Conservation (phyloP, 805 yeast species). For the Candida quercuum region DNA sequence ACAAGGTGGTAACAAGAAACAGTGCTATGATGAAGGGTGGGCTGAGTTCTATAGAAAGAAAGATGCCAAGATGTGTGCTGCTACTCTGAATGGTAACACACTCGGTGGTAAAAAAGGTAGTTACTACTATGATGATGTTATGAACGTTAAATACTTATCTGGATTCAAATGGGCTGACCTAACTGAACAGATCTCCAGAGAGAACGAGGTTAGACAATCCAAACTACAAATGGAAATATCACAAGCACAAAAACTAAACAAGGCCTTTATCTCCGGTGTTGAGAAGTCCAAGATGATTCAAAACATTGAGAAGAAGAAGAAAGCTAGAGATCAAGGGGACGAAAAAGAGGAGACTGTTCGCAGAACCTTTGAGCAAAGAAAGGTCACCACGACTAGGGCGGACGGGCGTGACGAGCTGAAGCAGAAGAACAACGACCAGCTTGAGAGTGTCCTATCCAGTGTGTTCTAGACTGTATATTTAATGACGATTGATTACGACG, state of each 20-base stretch:
- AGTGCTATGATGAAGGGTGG: constrained; percentile 93
- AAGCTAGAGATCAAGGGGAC: constrained; percentile 19
- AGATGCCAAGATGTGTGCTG: constrained; percentile 85
- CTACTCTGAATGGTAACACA: constrained; percentile 79
- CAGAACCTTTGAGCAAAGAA: constrained; percentile 67
- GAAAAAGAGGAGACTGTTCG: constrained; percentile 35
- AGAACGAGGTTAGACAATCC: constrained; percentile 82
- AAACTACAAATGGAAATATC: constrained; percentile 84
- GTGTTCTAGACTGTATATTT: constrained; percentile 11
- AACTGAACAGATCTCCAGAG: constrained; percentile 88
- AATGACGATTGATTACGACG: no score
- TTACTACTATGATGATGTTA: constrained; percentile 89
- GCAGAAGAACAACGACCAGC: constrained; percentile 33
- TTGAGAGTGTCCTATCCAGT: constrained; percentile 29
- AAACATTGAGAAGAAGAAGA: constrained; percentile 42
- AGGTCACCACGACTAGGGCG: constrained; percentile 61
- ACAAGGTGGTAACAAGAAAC: constrained; percentile 89
- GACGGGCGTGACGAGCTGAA: constrained; percentile 48
- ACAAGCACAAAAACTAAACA: constrained; percentile 83
- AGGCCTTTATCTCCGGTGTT: constrained; percentile 75
- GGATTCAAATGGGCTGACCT: constrained; percentile 95
- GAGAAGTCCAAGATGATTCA: constrained; percentile 80
- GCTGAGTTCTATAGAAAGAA: constrained; percentile 80
- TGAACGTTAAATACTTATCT: constrained; percentile 83
- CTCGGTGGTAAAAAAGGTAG: constrained; percentile 90